A percentile compares a stretch with the other conserved stretches of the same genome.
Conservation (phyloP, 306 rosid genomes). For the Medicago ruthenica region DNA sequence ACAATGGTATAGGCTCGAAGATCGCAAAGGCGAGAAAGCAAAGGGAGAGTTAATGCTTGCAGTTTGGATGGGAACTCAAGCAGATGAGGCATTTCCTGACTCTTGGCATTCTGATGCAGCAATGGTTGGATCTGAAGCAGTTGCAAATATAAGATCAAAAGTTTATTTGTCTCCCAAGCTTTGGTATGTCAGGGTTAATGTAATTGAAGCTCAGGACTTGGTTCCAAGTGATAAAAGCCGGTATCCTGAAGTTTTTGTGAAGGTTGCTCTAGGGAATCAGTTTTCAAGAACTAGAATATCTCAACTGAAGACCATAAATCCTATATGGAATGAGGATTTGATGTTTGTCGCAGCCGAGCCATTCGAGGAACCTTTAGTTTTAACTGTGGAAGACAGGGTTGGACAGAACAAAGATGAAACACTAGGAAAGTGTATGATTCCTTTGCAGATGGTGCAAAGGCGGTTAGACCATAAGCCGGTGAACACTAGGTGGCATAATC, state of each 20-base stretch:
- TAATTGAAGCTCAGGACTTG: conserved; percentile 93
- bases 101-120: conserved; percentile 98
- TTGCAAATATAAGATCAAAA: conserved; percentile 73
- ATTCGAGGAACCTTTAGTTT: conserved; percentile 74
- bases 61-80: conserved; percentile 99
- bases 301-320: conserved; percentile 65
- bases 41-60: conserved; percentile 95
- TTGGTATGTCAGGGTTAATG: conserved; percentile 91
- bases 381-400: conserved; percentile 80
- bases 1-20: conserved; percentile 84
- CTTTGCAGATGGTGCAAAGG: conserved; percentile 74
- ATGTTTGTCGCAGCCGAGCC: conserved; percentile 86
- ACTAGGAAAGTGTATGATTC: conserved; percentile 82
- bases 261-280: conserved; percentile 67
- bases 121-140: conserved; percentile 68
- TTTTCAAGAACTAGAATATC: conserved; percentile 68
- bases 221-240: conserved; percentile 69
- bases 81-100: conserved; percentile 92
- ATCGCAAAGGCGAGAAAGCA: conserved; percentile 63
- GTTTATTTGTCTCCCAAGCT: conserved; percentile 88
- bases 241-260: conserved; percentile 79
- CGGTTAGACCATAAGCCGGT: conserved; percentile 91
- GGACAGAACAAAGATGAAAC: conserved; percentile 74
- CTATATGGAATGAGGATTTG: conserved; percentile 92
- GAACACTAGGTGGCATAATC: conserved; percentile 78